A percentile compares a stretch with the other conserved stretches of the same genome.
Evolutionary conservation across 805 yeast genomes (phyloP).

Genomic region (Cyberlindnera meyerae): DNA sequence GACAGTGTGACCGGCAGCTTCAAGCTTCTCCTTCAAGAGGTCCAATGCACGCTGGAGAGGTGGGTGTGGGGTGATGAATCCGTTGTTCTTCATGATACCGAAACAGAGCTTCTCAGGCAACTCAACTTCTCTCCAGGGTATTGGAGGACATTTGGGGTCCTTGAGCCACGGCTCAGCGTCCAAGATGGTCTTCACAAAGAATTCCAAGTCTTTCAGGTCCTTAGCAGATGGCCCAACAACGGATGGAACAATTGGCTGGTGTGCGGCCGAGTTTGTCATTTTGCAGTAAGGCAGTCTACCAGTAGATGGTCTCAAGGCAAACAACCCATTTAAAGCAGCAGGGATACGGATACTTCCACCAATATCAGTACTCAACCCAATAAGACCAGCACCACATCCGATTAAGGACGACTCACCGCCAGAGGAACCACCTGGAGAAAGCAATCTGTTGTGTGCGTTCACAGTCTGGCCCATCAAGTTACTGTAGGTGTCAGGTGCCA

Average conservation of each 20-base stretch:
- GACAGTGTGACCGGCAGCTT: constrained; percentile 37
- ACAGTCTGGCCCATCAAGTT: constrained; percentile 40
- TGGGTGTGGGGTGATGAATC: constrained; percentile 43
- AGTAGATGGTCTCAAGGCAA: constrained; percentile 39
- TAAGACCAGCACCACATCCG: constrained; percentile 36
- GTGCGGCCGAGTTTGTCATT: constrained; percentile 23
- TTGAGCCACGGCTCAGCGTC: constrained; percentile 35
- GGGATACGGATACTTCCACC: constrained; percentile 51
- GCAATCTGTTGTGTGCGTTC: constrained; percentile 37
- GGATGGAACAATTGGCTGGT: constrained; percentile 50
- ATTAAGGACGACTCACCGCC: constrained; percentile 50
- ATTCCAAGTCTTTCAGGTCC: constrained; percentile 32
- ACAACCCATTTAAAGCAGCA: constrained; percentile 37
- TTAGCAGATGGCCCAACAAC: constrained; percentile 45
- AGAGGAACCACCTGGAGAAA: constrained; percentile 47
- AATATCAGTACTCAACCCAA: constrained; percentile 52
- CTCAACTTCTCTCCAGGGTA: constrained; percentile 27
- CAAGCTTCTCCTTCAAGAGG: constrained; percentile 23
- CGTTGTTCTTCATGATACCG: constrained; percentile 39
- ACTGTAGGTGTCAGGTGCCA: constrained; percentile 42
- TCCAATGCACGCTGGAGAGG: constrained; percentile 44
- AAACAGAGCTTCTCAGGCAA: constrained; percentile 34
- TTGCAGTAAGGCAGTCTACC: constrained; percentile 35
- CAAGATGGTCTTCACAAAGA: constrained; percentile 28
- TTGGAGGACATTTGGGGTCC: constrained; percentile 36